Base-by-base conservation (phyloP, 192 early-diverging fungal species). In the Linderina pennispora region DNA sequence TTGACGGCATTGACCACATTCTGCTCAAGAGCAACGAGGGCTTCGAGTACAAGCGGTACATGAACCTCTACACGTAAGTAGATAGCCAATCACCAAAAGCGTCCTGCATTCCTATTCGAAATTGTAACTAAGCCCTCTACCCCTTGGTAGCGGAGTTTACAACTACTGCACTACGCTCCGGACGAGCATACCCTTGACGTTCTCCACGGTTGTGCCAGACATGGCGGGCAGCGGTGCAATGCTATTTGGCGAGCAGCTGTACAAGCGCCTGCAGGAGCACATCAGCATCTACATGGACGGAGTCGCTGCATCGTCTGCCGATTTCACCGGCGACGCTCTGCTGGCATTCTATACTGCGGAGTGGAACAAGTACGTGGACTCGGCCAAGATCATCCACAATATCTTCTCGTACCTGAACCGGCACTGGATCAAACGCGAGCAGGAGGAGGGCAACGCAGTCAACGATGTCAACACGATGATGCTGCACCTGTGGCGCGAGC, bases 381-480 rank as follows among this genome's bases (percentile, higher is more conserved):
- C 90, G 4, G 80, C 88, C 16, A 78, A 77, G 40, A 83, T 80
- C 50, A 83, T 97, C 39, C 81, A 97, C 64, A 88, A 97, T 58
- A 76, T 95, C 38, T 97, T 97, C 53, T 74, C 76, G 11, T 99
- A 99, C 62, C 77, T 99, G 39, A 99, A 99, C 68, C 82, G 93
- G 25, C 88, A 93, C 63, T 99, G 96, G 96, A 88, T 97, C 34
- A 92, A 89, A 67, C 78, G 96, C 54, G 90, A 95, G 72, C 86
- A 92, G 41, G 92, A 95, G 28, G 96, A 99, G 50, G 88, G 90
- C 21, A 89, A 86, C 72, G 82, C 77, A 34, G 78, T 76, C 50
- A 83, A 94, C 19, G 92, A 97, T 45, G 85, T 99, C 28, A 90
- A 93, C 66, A 97, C 90, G 45, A 85, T 98, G 65, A 77, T 77